Percentiles rank a stretch among this genome's conserved stretches.
Evolutionary conservation across 352 stramenopile genomes (phyloP).

Genomic region (Phytophthora pini): DNA sequence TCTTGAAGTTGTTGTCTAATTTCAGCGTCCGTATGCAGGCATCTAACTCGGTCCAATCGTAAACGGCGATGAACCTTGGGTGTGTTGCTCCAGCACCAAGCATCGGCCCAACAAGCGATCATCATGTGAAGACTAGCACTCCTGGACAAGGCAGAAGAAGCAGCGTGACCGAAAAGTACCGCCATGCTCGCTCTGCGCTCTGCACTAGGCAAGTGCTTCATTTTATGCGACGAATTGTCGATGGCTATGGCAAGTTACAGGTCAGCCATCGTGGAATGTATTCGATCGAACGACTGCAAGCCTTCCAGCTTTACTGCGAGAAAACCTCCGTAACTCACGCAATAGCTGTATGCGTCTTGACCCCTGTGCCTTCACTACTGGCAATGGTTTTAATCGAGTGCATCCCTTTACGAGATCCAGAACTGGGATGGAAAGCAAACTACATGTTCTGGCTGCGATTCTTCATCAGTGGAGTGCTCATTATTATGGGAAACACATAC

Average conservation of each 20-base stretch:
- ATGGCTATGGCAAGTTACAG: conserved; percentile 15
- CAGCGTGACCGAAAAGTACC: conserved; percentile 3
- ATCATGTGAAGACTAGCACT: neutral
- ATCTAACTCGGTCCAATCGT: neutral
- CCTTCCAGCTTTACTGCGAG: conserved; percentile 40
- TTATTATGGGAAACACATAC: conserved; percentile 7
- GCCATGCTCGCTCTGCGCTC: neutral
- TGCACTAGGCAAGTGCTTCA: neutral
- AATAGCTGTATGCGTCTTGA: conserved; percentile 17
- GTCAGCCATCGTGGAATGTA: conserved; percentile 45
- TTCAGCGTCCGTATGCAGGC: neutral
- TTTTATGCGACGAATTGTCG: neutral
- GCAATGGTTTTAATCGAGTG: conserved; percentile 22
- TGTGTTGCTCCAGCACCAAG: conserved; percentile 4
- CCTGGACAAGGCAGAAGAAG: neutral
- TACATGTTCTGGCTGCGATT: conserved; percentile 36
- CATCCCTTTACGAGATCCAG: conserved; percentile 12
- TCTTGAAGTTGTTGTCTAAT: neutral
- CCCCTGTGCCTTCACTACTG: conserved; percentile 22
- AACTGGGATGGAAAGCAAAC: conserved; percentile 26
- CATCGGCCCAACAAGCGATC: neutral
- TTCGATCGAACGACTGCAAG: conserved; percentile 46
- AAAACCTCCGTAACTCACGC: conserved; percentile 7
- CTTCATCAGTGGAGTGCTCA: conserved; percentile 12
- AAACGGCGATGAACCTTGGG: neutral